Base-by-base conservation (phyloP, 2,329 filamentous ascomycete species). In the Coniochaeta ligniaria region DNA sequence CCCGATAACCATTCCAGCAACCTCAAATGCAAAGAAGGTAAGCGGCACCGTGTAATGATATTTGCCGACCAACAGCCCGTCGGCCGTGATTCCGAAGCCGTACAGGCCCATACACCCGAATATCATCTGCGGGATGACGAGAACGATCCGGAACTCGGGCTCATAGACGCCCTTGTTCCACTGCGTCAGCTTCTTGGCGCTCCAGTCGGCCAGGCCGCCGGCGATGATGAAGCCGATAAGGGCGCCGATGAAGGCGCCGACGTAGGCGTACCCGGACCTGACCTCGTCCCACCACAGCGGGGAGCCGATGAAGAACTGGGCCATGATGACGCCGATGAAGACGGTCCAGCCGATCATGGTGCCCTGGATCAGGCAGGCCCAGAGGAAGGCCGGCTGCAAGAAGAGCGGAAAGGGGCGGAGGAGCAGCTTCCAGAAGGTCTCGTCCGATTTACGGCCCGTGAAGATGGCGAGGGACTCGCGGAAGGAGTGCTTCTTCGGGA, bases 311-410 rank as follows among this genome's bases (percentile, higher is more conserved):
- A 95, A 94, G 66, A 96, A 87, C 62, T 88, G 85, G n/a, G 88
- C 89, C 54, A 96, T 77, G 65, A 95, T 86, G 63, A 95, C 88
- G 60, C 91, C 90, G 65, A 96, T 94, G 70, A 97, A 91, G 17
- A 97, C 91, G 1, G 93, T 96, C 93, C 94, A 98, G 65, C 93
- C 94, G 69, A 97, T 96, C 70, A 96, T 85, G 5, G 90, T 85
- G 17, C 93, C 93, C 79, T 96, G 93, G 57, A 93, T 91, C 3
- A 97, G 79, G 68, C 80, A 81, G 26, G 79, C 81, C 90, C 92
- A 96, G 45, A 96, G 74, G 66, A 97, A 91, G 8, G 90, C 91
- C 0, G 92, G 93, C 71, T 97, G 93, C 7, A 89, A 72, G 66
- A 96, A 88, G 1, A 97, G 82, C 0, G 91, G 91, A 59, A 97